Evolutionary conservation across 2,329 filamentous ascomycete species (phyloP).

Genomic region (Penicillium oxalicum): DNA sequence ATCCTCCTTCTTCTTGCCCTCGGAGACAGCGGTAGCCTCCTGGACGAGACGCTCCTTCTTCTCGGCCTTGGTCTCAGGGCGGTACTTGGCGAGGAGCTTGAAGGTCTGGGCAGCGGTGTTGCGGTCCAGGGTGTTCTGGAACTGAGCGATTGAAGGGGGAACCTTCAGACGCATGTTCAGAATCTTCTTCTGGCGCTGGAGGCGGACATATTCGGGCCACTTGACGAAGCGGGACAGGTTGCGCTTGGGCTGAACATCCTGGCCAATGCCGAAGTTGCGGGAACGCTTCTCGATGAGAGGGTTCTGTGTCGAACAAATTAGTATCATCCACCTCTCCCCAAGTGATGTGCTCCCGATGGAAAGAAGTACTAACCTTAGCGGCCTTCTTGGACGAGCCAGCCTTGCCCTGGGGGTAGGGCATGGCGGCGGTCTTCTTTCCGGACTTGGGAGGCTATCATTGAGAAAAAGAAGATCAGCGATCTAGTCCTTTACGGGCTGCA

Average conservation of each 20-base stretch:
- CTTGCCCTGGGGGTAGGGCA: conserved; percentile 93
- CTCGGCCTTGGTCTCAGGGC: conserved; percentile 96
- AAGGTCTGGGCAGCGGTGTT: conserved; percentile 95
- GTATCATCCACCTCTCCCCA: conserved; percentile 5
- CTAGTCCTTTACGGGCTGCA: conserved; percentile 65
- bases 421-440: conserved; percentile 96
- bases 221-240: conserved; percentile 98
- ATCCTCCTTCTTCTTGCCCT: conserved; percentile 99
- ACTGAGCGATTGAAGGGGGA: conserved; percentile 92
- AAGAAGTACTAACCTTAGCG: conserved; percentile 70
- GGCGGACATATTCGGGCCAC: conserved; percentile 98
- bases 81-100: conserved; percentile 99
- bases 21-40: conserved; percentile 94
- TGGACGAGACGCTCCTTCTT: conserved; percentile 99
- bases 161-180: conserved; percentile 98
- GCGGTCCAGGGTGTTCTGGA: conserved; percentile 93
- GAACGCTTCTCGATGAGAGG: conserved; percentile 97
- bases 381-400: conserved; percentile 83
- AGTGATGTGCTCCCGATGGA: conserved; percentile 7
- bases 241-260: conserved; percentile 94
- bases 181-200: conserved; percentile 93
- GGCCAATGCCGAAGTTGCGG: conserved; percentile 97
- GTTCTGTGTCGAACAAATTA: conserved; percentile 58
- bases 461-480: conserved; percentile 95
- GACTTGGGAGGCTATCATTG: conserved; percentile 99